Base-by-base conservation (phyloP, 495 filamentous ascomycete species). In the Penicillium cataractarum region DNA sequence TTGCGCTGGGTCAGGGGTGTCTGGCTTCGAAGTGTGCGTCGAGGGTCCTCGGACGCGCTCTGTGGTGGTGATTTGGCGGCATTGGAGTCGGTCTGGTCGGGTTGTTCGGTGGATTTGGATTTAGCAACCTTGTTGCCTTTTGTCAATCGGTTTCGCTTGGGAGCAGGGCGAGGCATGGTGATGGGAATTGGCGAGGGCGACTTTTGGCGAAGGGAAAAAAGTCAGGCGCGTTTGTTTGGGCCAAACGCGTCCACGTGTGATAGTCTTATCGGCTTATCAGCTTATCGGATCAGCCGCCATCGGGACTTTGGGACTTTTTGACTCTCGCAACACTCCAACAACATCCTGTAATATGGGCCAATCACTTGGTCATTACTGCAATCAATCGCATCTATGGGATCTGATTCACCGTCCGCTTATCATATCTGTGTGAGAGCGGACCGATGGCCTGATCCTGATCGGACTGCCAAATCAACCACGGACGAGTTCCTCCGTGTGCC, bases 121-220 rank as follows among this genome's bases (percentile, higher is more conserved):
- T 53, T 60, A 24, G 31, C 40, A 19, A 48, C 49, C 54, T 65
- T 58, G 17, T 61, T 12, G 17, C 68, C 61, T 44, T 74, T 71
- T 15, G 67, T 53, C 27, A 63, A 64, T 39, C 78, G 72, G 71
- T 68, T 79, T 61, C 78, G 68, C 65, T 76, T 79, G 17, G 74
- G 65, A 24, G 77, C 71, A 50, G 79, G 79, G 39, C 79, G 78
- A 44, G 79, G 79, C 79, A 82, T 81, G 33, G 19, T 64, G 35
- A 8, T 61, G 22, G n/a, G 32, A 33, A 52, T 13, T 48, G 10
- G 44, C 17, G 8, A 46, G 52, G n/a, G 26, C 4, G 13, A n/a
- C 22, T 29, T 29, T 46, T 10, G 40, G n/a, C 5, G 17, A 19
- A 24, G 32, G n/a, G 37, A 22, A 24, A 46, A 44, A 48, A 39